A percentile compares a stretch with the other conserved stretches of the same genome.
These are phyloP conservation scores for Phytophthora tentaculata DNA, from an alignment of 352 stramenopile species.

Conservation along the genomic window DNA sequence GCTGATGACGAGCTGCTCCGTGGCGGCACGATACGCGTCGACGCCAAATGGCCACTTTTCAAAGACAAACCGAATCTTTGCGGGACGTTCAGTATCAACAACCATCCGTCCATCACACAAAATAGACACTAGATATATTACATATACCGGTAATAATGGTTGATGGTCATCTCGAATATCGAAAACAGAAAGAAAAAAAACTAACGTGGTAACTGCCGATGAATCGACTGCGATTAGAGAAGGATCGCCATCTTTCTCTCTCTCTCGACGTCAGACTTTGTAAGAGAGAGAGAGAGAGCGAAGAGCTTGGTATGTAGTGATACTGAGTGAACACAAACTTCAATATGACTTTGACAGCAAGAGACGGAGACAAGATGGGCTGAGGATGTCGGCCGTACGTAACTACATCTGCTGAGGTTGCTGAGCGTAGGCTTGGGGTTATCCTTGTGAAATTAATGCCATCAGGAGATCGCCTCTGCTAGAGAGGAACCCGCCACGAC, in stretches of 20 bases:
- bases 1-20: background rate
- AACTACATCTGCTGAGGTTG: background rate
- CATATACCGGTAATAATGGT: too few relatives aligned
- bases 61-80: background rate
- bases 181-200: too few relatives aligned
- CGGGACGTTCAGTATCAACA: background rate
- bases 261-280: background rate
- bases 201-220: too few relatives aligned
- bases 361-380: conserved; percentile 13
- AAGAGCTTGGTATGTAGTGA: too few relatives aligned
- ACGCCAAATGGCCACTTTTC: background rate
- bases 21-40: background rate
- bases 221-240: too few relatives aligned
- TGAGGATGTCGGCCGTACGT: background rate
- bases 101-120: background rate
- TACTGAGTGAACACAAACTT: background rate
- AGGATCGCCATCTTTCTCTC: too few relatives aligned
- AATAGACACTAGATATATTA: background rate
- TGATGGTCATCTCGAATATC: too few relatives aligned
- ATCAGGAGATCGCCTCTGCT: background rate
- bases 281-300: background rate
- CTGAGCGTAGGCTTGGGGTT: background rate
- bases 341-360: background rate
- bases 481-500: background rate
- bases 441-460: conserved; percentile 1